A percentile compares a stretch with the other conserved stretches of the same genome.
Evolutionary conservation across 345 rosid species (phyloP).

Genomic region (Microcos paniculata): DNA sequence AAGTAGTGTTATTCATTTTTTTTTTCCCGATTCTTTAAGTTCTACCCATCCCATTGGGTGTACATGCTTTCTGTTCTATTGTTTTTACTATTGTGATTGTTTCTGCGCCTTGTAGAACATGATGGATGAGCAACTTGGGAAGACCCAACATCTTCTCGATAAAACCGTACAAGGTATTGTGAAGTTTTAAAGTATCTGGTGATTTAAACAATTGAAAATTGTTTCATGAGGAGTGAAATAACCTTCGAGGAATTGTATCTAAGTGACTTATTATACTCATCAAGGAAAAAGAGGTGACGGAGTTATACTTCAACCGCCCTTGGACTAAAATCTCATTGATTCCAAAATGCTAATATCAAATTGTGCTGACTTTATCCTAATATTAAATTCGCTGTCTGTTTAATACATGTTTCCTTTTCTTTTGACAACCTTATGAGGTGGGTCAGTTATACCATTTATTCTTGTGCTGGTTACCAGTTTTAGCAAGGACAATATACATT

Average conservation of each 20-base stretch:
- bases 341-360: not conserved
- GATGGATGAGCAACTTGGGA: conserved; percentile 56
- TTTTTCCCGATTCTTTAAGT: conserved; percentile 2
- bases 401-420: not conserved
- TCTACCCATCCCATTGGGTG: not conserved
- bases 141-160: conserved; percentile 74
- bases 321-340: not conserved
- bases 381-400: conserved; percentile 1
- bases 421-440: not conserved
- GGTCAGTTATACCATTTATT: not conserved
- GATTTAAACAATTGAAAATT: not conserved
- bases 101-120: conserved; percentile 46
- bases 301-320: not conserved
- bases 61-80: conserved; percentile 12
- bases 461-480: conserved; percentile 50
- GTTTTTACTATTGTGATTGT: conserved; percentile 22
- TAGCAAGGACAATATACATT: conserved; percentile 73
- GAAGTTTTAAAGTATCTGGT: not conserved
- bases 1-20: conserved; percentile 4
- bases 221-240: not conserved
- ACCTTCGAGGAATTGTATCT: not conserved
- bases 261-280: too few species aligned
- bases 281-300: too few species aligned
- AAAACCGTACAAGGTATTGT: conserved; percentile 78
- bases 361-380: not conserved